Conservation (phyloP, 2,329 filamentous ascomycete species). For the Diaporthe sp. region DNA sequence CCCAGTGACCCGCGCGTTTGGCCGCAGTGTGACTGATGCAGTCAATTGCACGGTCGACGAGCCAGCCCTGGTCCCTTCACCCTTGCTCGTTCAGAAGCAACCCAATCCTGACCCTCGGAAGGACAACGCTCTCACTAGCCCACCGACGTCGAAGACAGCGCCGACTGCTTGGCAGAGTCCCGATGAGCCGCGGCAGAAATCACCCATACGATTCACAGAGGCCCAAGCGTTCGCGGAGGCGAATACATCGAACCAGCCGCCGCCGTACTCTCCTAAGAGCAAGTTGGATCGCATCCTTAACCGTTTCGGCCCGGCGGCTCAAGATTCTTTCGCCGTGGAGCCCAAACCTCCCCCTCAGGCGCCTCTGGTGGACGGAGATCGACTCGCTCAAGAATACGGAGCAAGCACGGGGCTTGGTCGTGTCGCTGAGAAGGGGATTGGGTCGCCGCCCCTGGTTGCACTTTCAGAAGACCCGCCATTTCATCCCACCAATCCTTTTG, state of each 20-base stretch:
- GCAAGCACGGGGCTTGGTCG: not conserved
- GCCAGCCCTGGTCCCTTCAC: constrained; percentile 18
- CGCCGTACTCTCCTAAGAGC: constrained; percentile 44
- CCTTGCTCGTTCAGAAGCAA: constrained; percentile 33
- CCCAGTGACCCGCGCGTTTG: not conserved
- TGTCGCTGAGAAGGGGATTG: not conserved
- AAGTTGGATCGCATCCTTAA: constrained; percentile 50
- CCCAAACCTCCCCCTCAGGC: not conserved
- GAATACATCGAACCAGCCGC: constrained; percentile 28
- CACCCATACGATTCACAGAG: not conserved
- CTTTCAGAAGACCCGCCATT: constrained; percentile 23
- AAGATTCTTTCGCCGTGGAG: constrained; percentile 32
- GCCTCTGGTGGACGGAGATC: not conserved
- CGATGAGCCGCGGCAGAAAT: not conserved
- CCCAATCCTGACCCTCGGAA: not conserved
- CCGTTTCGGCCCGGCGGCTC: constrained; percentile 45
- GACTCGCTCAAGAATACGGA: not conserved
- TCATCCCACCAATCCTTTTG: not conserved
- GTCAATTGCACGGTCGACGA: constrained; percentile 17
- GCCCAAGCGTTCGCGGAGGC: constrained; percentile 27
- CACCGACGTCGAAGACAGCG: constrained; percentile 8
- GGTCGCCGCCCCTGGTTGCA: not conserved
- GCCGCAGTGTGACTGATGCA: constrained; percentile 22
- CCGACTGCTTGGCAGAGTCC: not conserved
- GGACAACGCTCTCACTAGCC: not conserved